phyloP scores from a whole-genome alignment of 805 yeast genomes.

The Hanseniaspora thailandica region DNA sequence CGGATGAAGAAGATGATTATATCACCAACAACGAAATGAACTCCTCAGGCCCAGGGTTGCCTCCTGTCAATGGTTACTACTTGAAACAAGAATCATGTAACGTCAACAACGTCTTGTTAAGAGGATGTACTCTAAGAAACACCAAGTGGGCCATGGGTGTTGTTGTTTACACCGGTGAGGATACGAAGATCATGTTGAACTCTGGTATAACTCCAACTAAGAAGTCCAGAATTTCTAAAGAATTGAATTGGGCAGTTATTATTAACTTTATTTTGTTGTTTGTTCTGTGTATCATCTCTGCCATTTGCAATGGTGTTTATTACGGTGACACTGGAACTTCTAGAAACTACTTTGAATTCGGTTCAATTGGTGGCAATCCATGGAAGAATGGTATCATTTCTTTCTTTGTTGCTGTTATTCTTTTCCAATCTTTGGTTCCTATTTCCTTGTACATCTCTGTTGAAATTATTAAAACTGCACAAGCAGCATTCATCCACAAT shows the following conservation, averaged over 20 bases:
- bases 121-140: constrained; percentile 71
- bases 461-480: constrained; percentile 72
- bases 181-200: constrained; percentile 71
- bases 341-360: constrained; percentile 55
- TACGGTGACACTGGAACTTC: constrained; percentile 40
- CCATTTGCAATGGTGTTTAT: constrained; percentile 57
- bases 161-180: constrained; percentile 66
- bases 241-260: constrained; percentile 56
- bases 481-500: constrained; percentile 67
- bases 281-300: constrained; percentile 55
- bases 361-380: constrained; percentile 54
- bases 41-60: background rate
- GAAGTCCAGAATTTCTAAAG: constrained; percentile 59
- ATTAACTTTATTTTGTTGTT: constrained; percentile 56
- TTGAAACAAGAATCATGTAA: constrained; percentile 48
- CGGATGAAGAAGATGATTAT: constrained; percentile 9
- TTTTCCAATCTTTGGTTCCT: constrained; percentile 72
- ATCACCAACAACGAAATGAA: constrained; percentile 17
- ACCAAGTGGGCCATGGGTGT: constrained; percentile 76
- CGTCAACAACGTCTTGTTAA: constrained; percentile 53
- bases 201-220: constrained; percentile 72
- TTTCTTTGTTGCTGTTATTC: constrained; percentile 63
- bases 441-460: constrained; percentile 71
- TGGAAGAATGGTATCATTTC: constrained; percentile 58
- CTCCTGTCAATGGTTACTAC: constrained; percentile 9